These are phyloP conservation scores for Suillus clintonianus DNA, from an alignment of 768 basidiomycete genomes.

Conservation along the genomic window DNA sequence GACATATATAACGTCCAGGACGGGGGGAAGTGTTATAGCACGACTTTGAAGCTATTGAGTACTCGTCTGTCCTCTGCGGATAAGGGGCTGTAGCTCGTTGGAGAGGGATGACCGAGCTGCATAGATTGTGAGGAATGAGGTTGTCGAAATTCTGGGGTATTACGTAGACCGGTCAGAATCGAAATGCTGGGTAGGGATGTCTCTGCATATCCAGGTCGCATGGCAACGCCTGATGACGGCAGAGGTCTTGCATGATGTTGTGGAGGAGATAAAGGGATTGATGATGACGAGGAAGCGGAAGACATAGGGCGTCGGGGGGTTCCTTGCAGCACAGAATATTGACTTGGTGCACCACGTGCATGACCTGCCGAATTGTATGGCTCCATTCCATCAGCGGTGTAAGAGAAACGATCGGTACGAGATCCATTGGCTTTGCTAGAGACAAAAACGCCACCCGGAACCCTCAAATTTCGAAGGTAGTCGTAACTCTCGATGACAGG, in stretches of 20 bases:
- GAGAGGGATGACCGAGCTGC: conserved; percentile 24
- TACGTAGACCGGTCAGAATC: conserved; percentile 11
- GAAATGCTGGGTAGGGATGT: conserved; percentile 26
- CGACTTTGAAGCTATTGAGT: conserved; percentile 57
- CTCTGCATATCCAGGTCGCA: conserved; percentile 8
- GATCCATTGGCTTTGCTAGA: conserved; percentile 59
- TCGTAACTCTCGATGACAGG: conserved; percentile 77
- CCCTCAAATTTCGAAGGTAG: conserved; percentile 65
- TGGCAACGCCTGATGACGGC: conserved; percentile 3
- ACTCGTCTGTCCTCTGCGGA: conserved; percentile 60
- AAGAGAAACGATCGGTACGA: conserved; percentile 24
- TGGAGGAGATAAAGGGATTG: conserved; percentile 13
- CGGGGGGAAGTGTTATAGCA: conserved; percentile 35
- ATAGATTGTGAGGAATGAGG: conserved; percentile 13
- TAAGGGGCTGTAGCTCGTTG: conserved; percentile 39
- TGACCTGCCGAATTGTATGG: conserved; percentile 9
- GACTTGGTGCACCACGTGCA: conserved; percentile 5
- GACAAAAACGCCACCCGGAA: conserved; percentile 71
- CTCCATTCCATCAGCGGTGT: conserved; percentile 17
- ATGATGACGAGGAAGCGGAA: conserved; percentile 17
- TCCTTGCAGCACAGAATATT: conserved; percentile 17
- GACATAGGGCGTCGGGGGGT: conserved; percentile 9
- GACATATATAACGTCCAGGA: background rate
- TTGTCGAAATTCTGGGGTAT: conserved; percentile 2
- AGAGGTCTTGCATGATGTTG: conserved; percentile 12